Evolutionary conservation across 176 grass and related monocot species (phyloP), one percentile per base, ranked within the genome.

Genomic region (Carex pumila): DNA sequence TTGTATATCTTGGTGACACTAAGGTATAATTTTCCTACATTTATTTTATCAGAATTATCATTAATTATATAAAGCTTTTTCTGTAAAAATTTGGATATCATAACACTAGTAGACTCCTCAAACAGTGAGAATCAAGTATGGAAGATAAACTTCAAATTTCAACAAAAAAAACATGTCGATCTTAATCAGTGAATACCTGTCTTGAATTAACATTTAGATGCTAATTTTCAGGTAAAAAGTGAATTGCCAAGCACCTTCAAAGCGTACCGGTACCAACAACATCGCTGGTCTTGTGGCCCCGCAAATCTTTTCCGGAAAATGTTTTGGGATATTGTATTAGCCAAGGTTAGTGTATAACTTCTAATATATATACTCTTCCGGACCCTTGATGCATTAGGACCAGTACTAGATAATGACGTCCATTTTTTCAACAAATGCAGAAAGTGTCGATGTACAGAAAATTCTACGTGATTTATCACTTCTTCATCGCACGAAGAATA

Each of bases 191-290:
- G 49, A 29, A 10, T 55, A 76, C 9, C 19, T 49, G 34, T 86
- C 76, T 69, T 66, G 12, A 52, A 39, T 50, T 68, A 41, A 37
- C 57, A 66, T 47, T 73, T 2, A 57, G 6, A 15, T 41, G 21
- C 63, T 34, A 34, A 34, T 34, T 80, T 43, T 14, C 55, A 90
- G 89, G 89, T 88, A 5, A 83, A 88, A 6, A 91, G 89, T 63
- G 89, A 91, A 82, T 58, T 91, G 14, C 89, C 89, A 3, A 88
- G 89, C 54, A 91, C 89, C 19, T 88, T 87, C 82, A 88, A 91
- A 54, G 89, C 86, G 2, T 91, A 91, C 45, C 82, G 86, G 31
- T 88, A 78, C 39, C 89, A 91, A 34, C 89, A 91, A 50, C 89
- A 91, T 52, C 81, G 89, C 1, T 91, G 89, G 89, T 91, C 89